Evolutionary conservation across 2,329 filamentous ascomycete species (phyloP).

Genomic region (Monosporascus ibericus): DNA sequence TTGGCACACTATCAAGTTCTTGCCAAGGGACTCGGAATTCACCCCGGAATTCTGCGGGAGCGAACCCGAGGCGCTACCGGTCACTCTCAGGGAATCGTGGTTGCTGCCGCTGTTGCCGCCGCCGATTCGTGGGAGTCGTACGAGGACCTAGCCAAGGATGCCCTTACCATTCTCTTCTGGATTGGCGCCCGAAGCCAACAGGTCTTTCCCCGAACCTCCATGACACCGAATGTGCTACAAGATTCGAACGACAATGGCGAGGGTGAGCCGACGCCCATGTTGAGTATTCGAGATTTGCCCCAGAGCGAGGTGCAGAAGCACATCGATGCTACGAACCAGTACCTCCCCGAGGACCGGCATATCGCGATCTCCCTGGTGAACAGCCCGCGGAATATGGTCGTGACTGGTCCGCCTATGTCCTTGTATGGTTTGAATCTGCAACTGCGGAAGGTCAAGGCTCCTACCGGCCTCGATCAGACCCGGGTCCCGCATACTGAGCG

Average conservation of each 20-base stretch:
- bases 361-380: conserved; percentile 95
- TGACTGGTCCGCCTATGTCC: conserved; percentile 92
- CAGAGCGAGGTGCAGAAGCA: conserved; percentile 88
- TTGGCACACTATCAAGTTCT: conserved; percentile 93
- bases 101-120: conserved; percentile 84
- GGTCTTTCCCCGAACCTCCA: conserved; percentile 89
- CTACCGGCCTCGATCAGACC: conserved; percentile 94
- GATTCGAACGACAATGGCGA: conserved; percentile 93
- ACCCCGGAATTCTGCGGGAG: conserved; percentile 82
- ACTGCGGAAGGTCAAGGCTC: conserved; percentile 92
- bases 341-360: conserved; percentile 85
- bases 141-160: conserved; percentile 69
- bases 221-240: conserved; percentile 83
- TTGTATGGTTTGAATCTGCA: conserved; percentile 94
- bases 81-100: conserved; percentile 94
- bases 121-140: conserved; percentile 93
- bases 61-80: conserved; percentile 84
- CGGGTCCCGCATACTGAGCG: conserved; percentile 90
- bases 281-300: conserved; percentile 91
- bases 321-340: conserved; percentile 94
- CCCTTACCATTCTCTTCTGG: conserved; percentile 95
- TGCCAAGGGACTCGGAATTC: conserved; percentile 82
- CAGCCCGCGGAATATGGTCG: conserved; percentile 93
- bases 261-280: conserved; percentile 93
- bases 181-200: conserved; percentile 96